A percentile compares a stretch with the other conserved stretches of the same genome.
Evolutionary conservation across 2,329 filamentous ascomycete species (phyloP).

Genomic region (Aureobasidium mangrovei): DNA sequence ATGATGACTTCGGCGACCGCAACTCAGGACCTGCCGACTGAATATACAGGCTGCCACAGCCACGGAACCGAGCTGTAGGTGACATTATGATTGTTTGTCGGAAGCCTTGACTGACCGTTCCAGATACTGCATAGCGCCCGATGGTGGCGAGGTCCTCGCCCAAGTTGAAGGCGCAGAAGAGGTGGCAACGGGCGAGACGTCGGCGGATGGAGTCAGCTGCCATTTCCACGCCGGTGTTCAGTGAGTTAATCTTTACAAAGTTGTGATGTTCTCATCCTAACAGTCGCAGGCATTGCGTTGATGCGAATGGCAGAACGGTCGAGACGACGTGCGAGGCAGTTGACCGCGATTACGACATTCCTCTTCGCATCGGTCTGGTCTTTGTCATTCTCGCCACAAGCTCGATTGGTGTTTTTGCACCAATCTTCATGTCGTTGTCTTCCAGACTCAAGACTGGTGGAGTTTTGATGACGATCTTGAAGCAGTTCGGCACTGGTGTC

Average conservation of each 20-base stretch:
- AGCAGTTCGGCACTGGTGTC: conserved; percentile 65
- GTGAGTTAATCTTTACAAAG: conserved; percentile 38
- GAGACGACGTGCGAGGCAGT: conserved; percentile 38
- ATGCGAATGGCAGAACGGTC: conserved; percentile 30
- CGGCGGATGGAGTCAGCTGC: conserved; percentile 38
- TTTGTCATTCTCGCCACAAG: conserved; percentile 65
- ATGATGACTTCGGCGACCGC: conserved; percentile 45
- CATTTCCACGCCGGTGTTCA: conserved; percentile 70
- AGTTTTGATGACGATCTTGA: conserved; percentile 53
- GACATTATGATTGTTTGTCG: conserved; percentile 4
- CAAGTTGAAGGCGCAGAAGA: conserved; percentile 30
- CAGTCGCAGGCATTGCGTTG: conserved; percentile 48
- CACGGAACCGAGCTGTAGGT: conserved; percentile 52
- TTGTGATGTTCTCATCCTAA: conserved; percentile 18
- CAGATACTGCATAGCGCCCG: conserved; percentile 54
- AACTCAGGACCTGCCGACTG: conserved; percentile 48
- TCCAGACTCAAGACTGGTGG: conserved; percentile 42
- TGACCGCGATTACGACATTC: conserved; percentile 56
- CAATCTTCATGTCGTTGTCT: conserved; percentile 54
- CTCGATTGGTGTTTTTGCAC: conserved; percentile 57
- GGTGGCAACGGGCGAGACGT: conserved; percentile 19
- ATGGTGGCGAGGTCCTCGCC: conserved; percentile 54
- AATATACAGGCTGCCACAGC: conserved; percentile 57
- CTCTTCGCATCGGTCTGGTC: conserved; percentile 59
- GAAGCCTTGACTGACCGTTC: conserved; percentile 5